phyloP scores from a whole-genome alignment of 805 yeast genomes.

The Zygotorulaspora florentina region DNA sequence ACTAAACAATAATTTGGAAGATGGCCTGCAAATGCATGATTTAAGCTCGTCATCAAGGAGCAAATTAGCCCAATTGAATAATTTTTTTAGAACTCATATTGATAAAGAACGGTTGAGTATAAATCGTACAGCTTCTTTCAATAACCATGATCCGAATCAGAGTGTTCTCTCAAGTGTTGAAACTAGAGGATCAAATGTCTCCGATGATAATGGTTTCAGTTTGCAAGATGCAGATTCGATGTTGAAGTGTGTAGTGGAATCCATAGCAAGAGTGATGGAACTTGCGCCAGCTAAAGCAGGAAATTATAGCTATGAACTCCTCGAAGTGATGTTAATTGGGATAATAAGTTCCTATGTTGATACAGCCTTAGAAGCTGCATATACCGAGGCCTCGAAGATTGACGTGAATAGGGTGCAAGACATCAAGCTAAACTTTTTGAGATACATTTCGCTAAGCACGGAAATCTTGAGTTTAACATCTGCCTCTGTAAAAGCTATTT shows the following conservation, averaged over 20 bases:
- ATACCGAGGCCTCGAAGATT: conserved; percentile 42
- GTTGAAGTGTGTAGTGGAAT: conserved; percentile 68
- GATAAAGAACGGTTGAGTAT: conserved; percentile 41
- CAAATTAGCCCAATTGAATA: conserved; percentile 49
- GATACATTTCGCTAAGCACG: conserved; percentile 48
- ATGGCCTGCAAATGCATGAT: conserved; percentile 15
- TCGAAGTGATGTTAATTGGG: conserved; percentile 63
- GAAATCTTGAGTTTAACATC: conserved; percentile 64
- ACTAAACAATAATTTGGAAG: conserved; percentile 28
- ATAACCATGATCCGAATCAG: conserved; percentile 2
- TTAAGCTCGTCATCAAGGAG: conserved; percentile 30
- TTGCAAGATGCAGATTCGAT: conserved; percentile 55
- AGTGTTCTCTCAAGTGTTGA: not conserved
- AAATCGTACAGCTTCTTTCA: conserved; percentile 5
- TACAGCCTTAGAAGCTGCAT: conserved; percentile 67
- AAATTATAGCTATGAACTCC: conserved; percentile 58
- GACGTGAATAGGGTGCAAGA: conserved; percentile 26
- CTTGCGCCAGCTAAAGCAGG: conserved; percentile 59
- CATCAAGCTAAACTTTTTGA: conserved; percentile 46
- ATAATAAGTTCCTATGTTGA: conserved; percentile 73
- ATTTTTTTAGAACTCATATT: conserved; percentile 51
- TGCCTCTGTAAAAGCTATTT: conserved; percentile 65
- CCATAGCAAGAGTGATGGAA: conserved; percentile 72
- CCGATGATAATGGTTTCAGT: conserved; percentile 27
- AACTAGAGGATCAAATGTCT: not conserved